Base-by-base conservation (phyloP, 176 grass and related monocot species). In the Musa acuminata region DNA sequence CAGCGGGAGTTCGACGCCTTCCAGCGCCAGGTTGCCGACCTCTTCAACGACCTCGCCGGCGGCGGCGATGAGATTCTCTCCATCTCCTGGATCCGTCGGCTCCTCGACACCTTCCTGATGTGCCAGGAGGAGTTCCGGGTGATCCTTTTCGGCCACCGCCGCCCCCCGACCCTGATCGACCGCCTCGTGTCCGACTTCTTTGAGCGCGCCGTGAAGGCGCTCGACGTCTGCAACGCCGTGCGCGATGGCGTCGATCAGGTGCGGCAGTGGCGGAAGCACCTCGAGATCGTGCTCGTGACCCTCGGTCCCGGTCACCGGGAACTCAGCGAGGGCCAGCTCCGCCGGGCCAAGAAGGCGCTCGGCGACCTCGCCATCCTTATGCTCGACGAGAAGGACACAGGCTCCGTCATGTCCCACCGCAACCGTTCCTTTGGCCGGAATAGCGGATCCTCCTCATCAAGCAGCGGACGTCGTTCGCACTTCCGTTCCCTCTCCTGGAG, bases 401-500 rank as follows among this genome's bases (percentile, higher is more conserved):
- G 84, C 11, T 79, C 82, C 0, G 78, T 84, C 49, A 53, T 87
- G 12, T 86, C 96, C 17, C 96, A 89, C 68, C 86, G 96, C 51
- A 99, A 99, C 86, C 96, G 96, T n/a, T 99, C 96, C 62, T 99
- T 99, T 69, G 96, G 96, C 73, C 91, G 83, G 66, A 80, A 65
- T 11, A 80, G 82, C 43, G 85, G 76, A 2, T 87, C 88, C 0
- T 83, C 80, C 0, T 71, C 82, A 58, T 6, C 85, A 65, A 23
- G 73, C 81, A 0, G 82, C 70, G 21, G 78, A 79, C 65, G 62
- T 19, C 80, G 71, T 54, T 55, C 77, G 1, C 95, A 98, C 80
- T 99, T 91, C 88, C 90, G 95, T 55, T 94, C 95, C 21, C 88
- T 94, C 19, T 94, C 95, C 8, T 99, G 91, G 96, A 95, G 91